Base-by-base conservation (phyloP, 169 alveolate genomes). In the Babesia divergens region DNA sequence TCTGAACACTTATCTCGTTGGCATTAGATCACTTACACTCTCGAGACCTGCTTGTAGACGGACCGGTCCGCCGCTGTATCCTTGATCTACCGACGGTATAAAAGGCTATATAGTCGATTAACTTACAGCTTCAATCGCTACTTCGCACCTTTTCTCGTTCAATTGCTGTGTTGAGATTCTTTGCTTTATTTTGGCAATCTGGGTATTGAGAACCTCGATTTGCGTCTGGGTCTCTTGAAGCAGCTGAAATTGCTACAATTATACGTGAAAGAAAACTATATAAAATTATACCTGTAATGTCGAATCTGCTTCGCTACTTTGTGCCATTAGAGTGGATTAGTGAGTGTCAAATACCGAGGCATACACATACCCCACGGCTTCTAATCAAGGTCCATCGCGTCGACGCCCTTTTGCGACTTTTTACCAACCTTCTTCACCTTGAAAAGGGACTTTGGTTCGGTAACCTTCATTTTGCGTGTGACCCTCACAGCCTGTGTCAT, bases 21-120 rank as follows among this genome's bases (percentile, higher is more conserved):
- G 9, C 2, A 8, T 14, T 11, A 18, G 2, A 9, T 31, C n/a
- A 65, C 74, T 6, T 66, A 75, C 87, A 79, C 47, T 9, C 82
- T n/a, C 13, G 87, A 67, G 51, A 68, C 87, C 49, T 79, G 87
- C 67, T 79, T 79, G 55, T 79, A 79, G 3, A 79, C 87, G 28
- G 59, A 24, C 38, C 50, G 55, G 44, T 49, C 75, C 40, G 62
- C 26, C 32, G 55, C 46, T 49, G 80, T 51, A 38, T 55, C 43
- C 31, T 67, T 50, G 3, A 76, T 65, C 85, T 76, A 66, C 55
- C 32, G 28, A 47, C 28, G 5, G 32, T 64, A 66, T 65, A 40
- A 20, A 7, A 16, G 29, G n/a, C 29, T n/a, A 5, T 6, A 11
- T 37, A 37, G n/a, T 14, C 24, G 47, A 37, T 53, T 31, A 20